Base-by-base conservation (phyloP, 805 yeast species). In the Tetrapisispora taiwanensis region DNA sequence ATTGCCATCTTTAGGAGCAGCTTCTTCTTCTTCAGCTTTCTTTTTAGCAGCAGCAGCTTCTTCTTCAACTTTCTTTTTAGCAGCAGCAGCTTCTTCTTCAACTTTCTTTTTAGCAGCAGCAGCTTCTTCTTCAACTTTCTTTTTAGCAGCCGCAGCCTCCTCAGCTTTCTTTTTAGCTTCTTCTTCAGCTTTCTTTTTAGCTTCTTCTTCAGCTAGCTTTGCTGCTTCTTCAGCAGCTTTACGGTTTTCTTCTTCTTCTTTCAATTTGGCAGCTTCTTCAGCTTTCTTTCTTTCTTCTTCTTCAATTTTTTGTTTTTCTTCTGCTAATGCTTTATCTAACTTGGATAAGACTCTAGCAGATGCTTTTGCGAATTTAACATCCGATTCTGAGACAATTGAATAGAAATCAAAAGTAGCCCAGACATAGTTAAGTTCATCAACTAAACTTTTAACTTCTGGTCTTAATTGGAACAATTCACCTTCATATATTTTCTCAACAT, bases 321-420 rank as follows among this genome's bases (percentile, higher is more conserved):
- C 28, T 22, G 9, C 17, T 22, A 36, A 15, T 24, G 30, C 39
- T 9, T 22, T 36, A 24, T 36, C 27, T 7, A 24, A 36, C 10
- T 27, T 27, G 10, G 39, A 36, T 8, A 4, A 6, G 4, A n/a
- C 19, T 22, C 18, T 36, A 14, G 39, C 39, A 7, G 1, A 10
- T 28, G 15, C 12, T 20, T 37, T 37, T 9, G 20, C 30, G 4
- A 4, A 5, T 10, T 37, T 20, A 28, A 28, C 14, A 22, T 36
- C 33, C 7, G 26, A 10, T 10, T 37, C 12, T 9, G 24, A 10
- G 17, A 37, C 13, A 17, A 27, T 6, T 28, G 15, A 6, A 28
- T 17, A 24, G 15, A 24, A 14, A 24, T 27, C 36, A 32, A 40
- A 34, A 17, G 18, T 26, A 10, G 46, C 30, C 46, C 46, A 43